Evolutionary conservation across 2,329 filamentous ascomycete species (phyloP), one percentile per base, ranked within the genome.

Genomic region (Alternaria ventricosa): DNA sequence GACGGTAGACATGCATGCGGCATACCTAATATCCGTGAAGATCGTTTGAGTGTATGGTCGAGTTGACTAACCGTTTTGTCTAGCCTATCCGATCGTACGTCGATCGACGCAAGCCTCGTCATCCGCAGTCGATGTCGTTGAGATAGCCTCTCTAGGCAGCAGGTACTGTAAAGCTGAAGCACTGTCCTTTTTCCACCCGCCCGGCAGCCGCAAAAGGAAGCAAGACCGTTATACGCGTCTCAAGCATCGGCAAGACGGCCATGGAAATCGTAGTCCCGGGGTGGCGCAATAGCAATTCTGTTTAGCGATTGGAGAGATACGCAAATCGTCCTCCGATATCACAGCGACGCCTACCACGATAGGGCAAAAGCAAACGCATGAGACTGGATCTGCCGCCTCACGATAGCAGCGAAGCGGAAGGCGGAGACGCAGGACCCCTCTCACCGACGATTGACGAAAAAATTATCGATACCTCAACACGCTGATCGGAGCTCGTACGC

Each of bases 101-200:
- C 54, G 27, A 57, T 28, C 36, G 28, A 43, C 54, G 44, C 53
- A 57, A 59, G 58, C 54, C 23, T 54, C 43, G 45, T 55, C 15
- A 57, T 55, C 27, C 36, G 50, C 23, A 55, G 49, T 55, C 55
- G 50, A 36, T 33, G 58, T 66, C 53, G 66, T 70, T 58, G 57
- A 63, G 63, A 59, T 54, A 63, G 67, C 51, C 56, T 68, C 63
- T 66, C 63, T 66, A 70, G 67, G 69, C 70, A 70, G 60, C 67
- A 71, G 63, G 53, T 50, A 56, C 12, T 18, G 54, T 50, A 30
- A 41, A 28, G 43, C 36, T 28, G 22, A 44, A 56, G 53, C 64
- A 64, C 49, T 56, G 64, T 63, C 53, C 36, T 36, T 55, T 41
- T 58, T 46, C 54, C 25, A 57, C 46, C 43, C 41, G 57, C 49